A percentile compares a stretch with the other conserved stretches of the same genome.
Evolutionary conservation across 2,329 filamentous ascomycete species (phyloP).

Genomic region (Claviceps spartinae): DNA sequence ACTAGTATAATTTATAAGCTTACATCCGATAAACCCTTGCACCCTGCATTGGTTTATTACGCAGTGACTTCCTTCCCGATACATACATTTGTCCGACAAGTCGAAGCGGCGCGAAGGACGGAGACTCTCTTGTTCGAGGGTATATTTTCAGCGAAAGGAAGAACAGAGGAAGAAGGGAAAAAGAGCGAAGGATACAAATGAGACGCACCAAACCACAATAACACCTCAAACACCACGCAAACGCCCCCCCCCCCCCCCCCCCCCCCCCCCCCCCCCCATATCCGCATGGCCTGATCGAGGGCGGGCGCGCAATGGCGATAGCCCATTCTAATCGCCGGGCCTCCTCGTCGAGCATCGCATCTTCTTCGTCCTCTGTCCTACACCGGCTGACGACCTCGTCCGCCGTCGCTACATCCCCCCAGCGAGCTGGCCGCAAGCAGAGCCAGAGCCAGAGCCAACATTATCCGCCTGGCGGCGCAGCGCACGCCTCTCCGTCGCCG

Average conservation of each 20-base stretch:
- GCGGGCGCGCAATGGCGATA: slow-evolving; percentile 10
- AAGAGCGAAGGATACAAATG: not conserved
- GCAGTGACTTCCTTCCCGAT: no score
- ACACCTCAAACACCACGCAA: not conserved
- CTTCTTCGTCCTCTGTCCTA: slow-evolving; percentile 5
- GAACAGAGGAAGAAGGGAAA: not conserved
- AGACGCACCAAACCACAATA: not conserved
- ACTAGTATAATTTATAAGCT: no score
- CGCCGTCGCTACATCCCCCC: not conserved
- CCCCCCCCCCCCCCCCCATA: no score
- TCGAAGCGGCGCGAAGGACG: no score
- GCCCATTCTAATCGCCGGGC: slow-evolving; percentile 11
- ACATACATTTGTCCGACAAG: no score
- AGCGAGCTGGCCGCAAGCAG: not conserved
- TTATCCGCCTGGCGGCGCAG: not conserved
- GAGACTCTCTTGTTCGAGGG: no score
- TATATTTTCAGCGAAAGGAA: not conserved
- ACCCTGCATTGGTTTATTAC: no score
- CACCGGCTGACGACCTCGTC: slow-evolving; percentile 1
- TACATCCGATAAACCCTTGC: no score
- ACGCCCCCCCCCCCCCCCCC: no score
- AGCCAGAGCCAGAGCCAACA: not conserved
- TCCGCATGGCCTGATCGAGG: slow-evolving; percentile 10
- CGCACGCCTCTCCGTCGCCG: not conserved
- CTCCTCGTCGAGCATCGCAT: slow-evolving; percentile 8